Base-by-base conservation (phyloP, 2,329 filamentous ascomycete genomes). In the Colletotrichum sp. region DNA sequence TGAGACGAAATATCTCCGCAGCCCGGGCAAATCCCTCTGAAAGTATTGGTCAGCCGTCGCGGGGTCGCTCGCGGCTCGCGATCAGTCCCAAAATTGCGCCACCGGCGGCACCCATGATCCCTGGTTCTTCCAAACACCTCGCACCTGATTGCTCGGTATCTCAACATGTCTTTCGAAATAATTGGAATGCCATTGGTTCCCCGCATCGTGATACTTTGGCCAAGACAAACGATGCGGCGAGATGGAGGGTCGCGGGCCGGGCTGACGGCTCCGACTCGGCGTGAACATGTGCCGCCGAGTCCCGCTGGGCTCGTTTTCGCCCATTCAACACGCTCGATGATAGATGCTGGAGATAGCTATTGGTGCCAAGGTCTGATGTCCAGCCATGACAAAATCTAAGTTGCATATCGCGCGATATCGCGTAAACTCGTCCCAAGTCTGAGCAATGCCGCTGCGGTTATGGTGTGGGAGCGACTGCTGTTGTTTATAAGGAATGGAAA, bases 81-180 rank as follows among this genome's bases (percentile, higher is more conserved):
- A 72, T 72, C 66, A 36, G 30, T 67, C 12, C 69, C 76, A 76
- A 72, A 76, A 76, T 71, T 44, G 69, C 73, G 76, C 25, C 76
- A 73, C 62, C 65, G 39, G 34, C 22, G 36, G 44, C 32, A 68
- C 57, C 72, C 25, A 39, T 69, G 52, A 59, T 69, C 66, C 66
- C n/a, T 62, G 36, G 19, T 25, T 34, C 32, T 29, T 34, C 8
- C 13, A 29, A n/a, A 36, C 29, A 8, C 9, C 0, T 19, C 25
- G 29, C 64, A n/a, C 19, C 52, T 36, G 19, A 52, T 69, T 39
- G 6, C 8, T 32, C 36, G 6, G 34, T n/a, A 5, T 15, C 19
- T 8, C 36, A 36, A 19, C 5, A 9, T 30, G 27, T 7, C 8
- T 22, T 49, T 44, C 36, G 29, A 34, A 22, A 22, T 13, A 36